Evolutionary conservation across 2,329 filamentous ascomycete species (phyloP), one percentile per base, ranked within the genome.

Genomic region (Diaporthe amygdali): DNA sequence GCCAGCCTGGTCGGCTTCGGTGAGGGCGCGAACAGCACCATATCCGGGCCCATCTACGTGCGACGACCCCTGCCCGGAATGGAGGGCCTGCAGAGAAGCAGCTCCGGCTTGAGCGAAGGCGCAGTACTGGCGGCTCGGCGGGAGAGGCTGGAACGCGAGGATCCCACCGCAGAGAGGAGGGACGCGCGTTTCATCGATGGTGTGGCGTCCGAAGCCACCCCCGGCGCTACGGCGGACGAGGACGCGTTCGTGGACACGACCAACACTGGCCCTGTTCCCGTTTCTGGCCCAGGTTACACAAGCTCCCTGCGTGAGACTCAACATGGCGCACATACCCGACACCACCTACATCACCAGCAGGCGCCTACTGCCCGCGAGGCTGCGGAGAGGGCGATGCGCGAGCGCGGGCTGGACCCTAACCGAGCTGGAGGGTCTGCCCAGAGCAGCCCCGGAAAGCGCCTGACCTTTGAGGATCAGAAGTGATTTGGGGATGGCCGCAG

Each of bases 1-100:
- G 94, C 92, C 2, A 96, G 93, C 74, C 86, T 98, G 7, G 96
- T 98, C 12, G 96, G 93, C 0, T 98, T 98, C 76, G 96, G 96
- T 63, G 95, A 98, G 80, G 96, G 95, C 41, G 95, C 96, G 12
- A 94, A 92, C 75, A 94, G 93, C 80, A 94, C 94, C 6, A 91
- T 95, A 70, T 94, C 91, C 72, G 94, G 94, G 0, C 94, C 94
- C 47, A 93, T 93, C 78, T 88, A 93, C 82, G 84, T 89, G 79
- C 82, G 88, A 72, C 79, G 87, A 59, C 80, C 84, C 64, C 81
- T 81, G 74, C 85, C 84, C 75, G 82, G 78, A 74, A 82, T 76
- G 71, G 78, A 46, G 71, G 79, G 78, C 14, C 78, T 88, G 9
- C 87, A 89, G 78, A 81, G 88, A 27, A 87, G 83, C 70, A 84